Evolutionary conservation across 306 rosid genomes (phyloP).

Genomic region (Trifolium repens): DNA sequence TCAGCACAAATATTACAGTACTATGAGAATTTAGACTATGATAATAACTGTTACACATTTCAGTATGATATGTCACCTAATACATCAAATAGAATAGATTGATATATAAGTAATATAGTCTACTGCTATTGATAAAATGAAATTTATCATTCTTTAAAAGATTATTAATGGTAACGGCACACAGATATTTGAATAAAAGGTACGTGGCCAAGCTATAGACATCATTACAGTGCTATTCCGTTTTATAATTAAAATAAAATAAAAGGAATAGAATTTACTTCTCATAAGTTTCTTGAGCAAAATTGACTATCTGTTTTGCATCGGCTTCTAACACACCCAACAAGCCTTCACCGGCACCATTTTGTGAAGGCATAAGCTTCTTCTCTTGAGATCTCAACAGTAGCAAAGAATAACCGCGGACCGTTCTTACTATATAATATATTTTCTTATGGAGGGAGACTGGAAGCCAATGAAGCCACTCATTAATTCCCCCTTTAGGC

Average conservation of each 20-base stretch:
- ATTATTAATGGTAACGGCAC: slow-evolving; percentile 14
- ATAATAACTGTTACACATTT: not conserved
- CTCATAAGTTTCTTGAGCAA: slow-evolving; percentile 76
- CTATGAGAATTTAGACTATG: slow-evolving; percentile 17
- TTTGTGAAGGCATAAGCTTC: slow-evolving; percentile 59
- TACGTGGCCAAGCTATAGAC: not conserved
- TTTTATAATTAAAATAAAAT: slow-evolving; percentile 34
- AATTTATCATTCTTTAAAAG: not conserved
- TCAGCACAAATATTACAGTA: slow-evolving; percentile 4
- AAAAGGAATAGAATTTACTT: slow-evolving; percentile 58
- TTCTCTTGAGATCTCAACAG: slow-evolving; percentile 50
- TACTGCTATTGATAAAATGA: slow-evolving; percentile 23
- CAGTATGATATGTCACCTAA: not conserved
- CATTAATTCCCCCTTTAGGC: slow-evolving; percentile 83
- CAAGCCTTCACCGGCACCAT: slow-evolving; percentile 71
- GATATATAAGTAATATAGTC: slow-evolving; percentile 8
- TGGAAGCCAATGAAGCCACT: slow-evolving; percentile 96
- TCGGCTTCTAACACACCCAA: slow-evolving; percentile 84
- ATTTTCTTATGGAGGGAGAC: slow-evolving; percentile 76
- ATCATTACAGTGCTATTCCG: slow-evolving; percentile 10
- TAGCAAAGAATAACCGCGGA: slow-evolving; percentile 51
- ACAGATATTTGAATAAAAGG: slow-evolving; percentile 18
- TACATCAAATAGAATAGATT: not conserved
- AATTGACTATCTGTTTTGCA: slow-evolving; percentile 67
- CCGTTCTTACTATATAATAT: slow-evolving; percentile 54